phyloP scores from a whole-genome alignment of 768 basidiomycete genomes.

The Lactifluus hygrophoroides region DNA sequence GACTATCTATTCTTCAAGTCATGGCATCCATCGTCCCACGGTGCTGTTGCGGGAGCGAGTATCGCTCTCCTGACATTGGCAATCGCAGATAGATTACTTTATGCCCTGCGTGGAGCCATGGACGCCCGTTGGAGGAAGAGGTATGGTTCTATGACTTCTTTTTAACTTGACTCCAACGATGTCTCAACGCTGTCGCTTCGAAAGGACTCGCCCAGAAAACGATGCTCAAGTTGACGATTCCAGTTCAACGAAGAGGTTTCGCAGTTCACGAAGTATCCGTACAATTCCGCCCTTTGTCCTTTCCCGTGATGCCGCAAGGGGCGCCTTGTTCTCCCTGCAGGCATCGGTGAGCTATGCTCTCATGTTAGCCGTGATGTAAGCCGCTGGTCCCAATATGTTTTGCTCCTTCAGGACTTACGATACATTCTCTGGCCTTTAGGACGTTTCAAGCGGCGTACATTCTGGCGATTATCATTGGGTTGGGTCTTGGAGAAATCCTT shows the following conservation, averaged over 20 bases:
- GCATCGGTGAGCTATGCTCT: constrained; percentile 55
- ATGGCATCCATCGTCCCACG: constrained; percentile 59
- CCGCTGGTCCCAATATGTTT: constrained; percentile 7
- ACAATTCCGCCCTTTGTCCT: constrained; percentile 55
- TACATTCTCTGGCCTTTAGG: constrained; percentile 36
- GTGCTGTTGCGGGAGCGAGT: constrained; percentile 68
- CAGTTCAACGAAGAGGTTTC: neutral
- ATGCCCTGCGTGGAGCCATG: constrained; percentile 44
- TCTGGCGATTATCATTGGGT: constrained; percentile 60
- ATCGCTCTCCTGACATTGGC: constrained; percentile 61
- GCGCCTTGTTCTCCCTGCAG: constrained; percentile 54
- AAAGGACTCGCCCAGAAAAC: neutral
- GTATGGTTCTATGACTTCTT: constrained; percentile 29
- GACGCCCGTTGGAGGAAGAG: constrained; percentile 51
- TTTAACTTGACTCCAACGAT: neutral
- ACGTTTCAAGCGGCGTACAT: constrained; percentile 76
- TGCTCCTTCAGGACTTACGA: constrained; percentile 12
- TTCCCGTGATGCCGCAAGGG: constrained; percentile 63
- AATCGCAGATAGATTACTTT: constrained; percentile 61
- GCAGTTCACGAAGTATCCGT: constrained; percentile 24
- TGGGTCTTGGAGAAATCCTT: constrained; percentile 64
- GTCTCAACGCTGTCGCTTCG: neutral
- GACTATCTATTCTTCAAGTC: constrained; percentile 60
- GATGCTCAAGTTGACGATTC: neutral
- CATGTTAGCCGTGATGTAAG: constrained; percentile 80